Evolutionary conservation across 306 rosid genomes (phyloP).

Genomic region (Ochetophila trinervis): DNA sequence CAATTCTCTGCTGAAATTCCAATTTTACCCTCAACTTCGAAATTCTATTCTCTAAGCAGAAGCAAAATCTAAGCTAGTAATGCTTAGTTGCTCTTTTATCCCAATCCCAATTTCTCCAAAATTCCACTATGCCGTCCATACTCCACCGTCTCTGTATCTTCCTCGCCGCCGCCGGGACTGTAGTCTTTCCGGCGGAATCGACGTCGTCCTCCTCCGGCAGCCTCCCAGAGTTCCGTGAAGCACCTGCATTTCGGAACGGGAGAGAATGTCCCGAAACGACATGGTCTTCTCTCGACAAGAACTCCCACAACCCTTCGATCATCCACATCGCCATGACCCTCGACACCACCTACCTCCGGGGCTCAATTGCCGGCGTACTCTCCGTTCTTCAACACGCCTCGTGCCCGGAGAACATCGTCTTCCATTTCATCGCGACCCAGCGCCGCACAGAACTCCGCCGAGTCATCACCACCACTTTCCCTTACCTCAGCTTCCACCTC

Average conservation of each 20-base stretch:
- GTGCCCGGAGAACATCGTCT: constrained; percentile 76
- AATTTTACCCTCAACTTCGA: constrained; percentile 20
- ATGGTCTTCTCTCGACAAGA: constrained; percentile 28
- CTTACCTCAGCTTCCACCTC: constrained; percentile 62
- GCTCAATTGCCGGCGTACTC: constrained; percentile 79
- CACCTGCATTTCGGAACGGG: constrained; percentile 88
- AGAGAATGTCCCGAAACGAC: constrained; percentile 43
- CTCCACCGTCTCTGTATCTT: constrained; percentile 5
- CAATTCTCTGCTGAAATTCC: constrained; percentile 10
- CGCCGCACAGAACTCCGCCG: constrained; percentile 60
- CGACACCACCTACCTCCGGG: constrained; percentile 80
- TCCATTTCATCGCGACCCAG: constrained; percentile 74
- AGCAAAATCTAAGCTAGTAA: too few species aligned
- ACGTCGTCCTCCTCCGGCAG: neutral
- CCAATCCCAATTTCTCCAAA: neutral
- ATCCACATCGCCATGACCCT: constrained; percentile 92
- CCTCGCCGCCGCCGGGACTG: constrained; percentile 16
- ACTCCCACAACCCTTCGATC: constrained; percentile 37
- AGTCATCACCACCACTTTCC: constrained; percentile 61
- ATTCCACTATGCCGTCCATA: constrained; percentile 40
- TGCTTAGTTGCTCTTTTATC: neutral
- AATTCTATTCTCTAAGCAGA: neutral
- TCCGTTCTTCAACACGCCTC: constrained; percentile 87
- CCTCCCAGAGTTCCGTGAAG: constrained; percentile 61
- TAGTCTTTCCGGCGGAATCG: neutral